Evolutionary conservation across 495 filamentous ascomycete genomes (phyloP), one percentile per base, ranked within the genome.

Genomic region (Penicillium roqueforti): DNA sequence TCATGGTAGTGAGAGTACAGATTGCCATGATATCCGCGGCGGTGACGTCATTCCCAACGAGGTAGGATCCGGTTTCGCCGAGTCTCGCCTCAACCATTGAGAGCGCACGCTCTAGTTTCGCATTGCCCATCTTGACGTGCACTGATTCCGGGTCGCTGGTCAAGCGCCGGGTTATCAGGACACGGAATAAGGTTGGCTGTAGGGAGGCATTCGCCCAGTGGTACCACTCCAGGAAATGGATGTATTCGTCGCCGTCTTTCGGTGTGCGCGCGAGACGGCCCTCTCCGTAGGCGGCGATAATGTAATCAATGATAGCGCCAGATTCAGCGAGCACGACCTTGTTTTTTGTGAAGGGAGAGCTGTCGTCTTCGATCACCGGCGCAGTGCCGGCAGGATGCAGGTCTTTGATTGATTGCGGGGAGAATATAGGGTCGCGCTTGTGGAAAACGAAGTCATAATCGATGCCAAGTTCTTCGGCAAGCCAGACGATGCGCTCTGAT

Each of bases 11-110:
- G 41, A 85, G 62, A 25, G 67, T 67, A 48, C 70, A 79, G 7
- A 84, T 63, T 5, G 50, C 71, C 78, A 84, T 85, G 29, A 85
- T 71, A 71, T 87, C 84, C 1, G 83, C 83, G 0, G 75, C 79
- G 1, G 80, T 85, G 52, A 87, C 79, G 45, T 81, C 67, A 20
- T 76, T 65, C 11, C 83, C 84, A 0, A 80, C 83, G n/a, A 87
- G 59, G 67, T 75, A 86, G 20, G 68, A 58, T n/a, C 60, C 60
- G 1, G 72, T 72, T 26, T 71, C 57, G 2, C 51, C 56, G 6
- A 86, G 58, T 20, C 76, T 58, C 16, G 68, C 54, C 48, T 86
- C 72, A 25, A 84, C 44, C 14, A 70, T 58, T 14, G 50, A 42
- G 9, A 82, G 56, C 4, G 60, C 40, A 38, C 54, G 48, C 8